Conservation (phyloP, 2,329 filamentous ascomycete species). For the Leptosphaerulina australis region DNA sequence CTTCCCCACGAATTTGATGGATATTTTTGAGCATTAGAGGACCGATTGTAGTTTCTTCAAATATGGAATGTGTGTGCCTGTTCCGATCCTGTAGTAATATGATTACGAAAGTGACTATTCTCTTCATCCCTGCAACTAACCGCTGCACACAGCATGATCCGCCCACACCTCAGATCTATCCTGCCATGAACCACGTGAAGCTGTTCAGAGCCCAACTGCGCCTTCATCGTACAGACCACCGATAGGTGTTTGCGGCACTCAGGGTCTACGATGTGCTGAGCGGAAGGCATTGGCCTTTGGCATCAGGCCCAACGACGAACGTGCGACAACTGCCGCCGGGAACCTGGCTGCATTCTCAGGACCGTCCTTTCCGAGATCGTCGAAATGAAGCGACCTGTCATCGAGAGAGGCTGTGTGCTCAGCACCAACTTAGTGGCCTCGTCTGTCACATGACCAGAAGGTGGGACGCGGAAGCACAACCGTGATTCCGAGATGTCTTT, state of each 20-base stretch:
- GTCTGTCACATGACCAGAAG: conserved; percentile 11
- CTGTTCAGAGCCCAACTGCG: neutral
- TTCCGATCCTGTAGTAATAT: too few relatives aligned
- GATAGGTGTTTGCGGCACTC: conserved; percentile 20
- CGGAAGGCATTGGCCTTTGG: conserved; percentile 30
- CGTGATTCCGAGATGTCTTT: conserved; percentile 12
- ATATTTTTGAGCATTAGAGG: too few relatives aligned
- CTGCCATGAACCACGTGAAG: neutral
- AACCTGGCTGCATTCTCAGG: conserved; percentile 1
- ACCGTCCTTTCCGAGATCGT: conserved; percentile 3
- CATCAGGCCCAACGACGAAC: conserved; percentile 18
- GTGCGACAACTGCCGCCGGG: conserved; percentile 19
- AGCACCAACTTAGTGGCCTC: conserved; percentile 1
- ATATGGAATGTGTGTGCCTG: too few relatives aligned
- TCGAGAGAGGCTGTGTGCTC: conserved; percentile 2
- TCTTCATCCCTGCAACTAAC: too few relatives aligned
- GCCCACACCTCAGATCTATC: neutral
- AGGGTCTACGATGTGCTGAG: conserved; percentile 13
- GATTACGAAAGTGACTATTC: too few relatives aligned
- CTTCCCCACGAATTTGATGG: too few relatives aligned
- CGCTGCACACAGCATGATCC: too few relatives aligned
- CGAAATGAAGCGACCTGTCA: neutral
- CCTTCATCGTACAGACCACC: conserved; percentile 10
- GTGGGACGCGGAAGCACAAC: conserved; percentile 6
- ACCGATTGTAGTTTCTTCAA: too few relatives aligned